Evolutionary conservation across 73 alveolate species (phyloP), one percentile per base, ranked within the genome.

Genomic region (Breviolum minutum): DNA sequence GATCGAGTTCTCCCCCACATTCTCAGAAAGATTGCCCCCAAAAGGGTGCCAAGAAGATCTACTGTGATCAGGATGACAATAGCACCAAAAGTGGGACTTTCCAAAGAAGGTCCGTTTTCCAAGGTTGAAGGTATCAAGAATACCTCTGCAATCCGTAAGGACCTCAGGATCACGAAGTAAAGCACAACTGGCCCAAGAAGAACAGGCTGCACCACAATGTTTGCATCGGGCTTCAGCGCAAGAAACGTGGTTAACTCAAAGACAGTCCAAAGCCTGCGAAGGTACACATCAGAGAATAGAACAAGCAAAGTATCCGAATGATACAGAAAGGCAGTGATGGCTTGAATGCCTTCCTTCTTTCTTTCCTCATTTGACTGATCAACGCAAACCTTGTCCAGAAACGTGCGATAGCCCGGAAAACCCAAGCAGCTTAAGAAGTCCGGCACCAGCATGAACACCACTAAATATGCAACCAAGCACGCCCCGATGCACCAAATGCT

Each of bases 341-440:
- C 92, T 62, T 62, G 64, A n/a, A 83, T 83, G 73, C 92, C 92
- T 61, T 83, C 27, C 61, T 74, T 60, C 26, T 83, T 83, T 26
- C n/a, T 60, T 2, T 4, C 76, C 76, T 83, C 92, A 19, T 83
- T 62, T 0, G 71, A 54, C 26, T 83, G 92, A 22, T 83, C 92
- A 22, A 83, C 92, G 73, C 92, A 83, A n/a, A 83, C 92, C 61
- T 83, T 83, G 74, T 83, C 92, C 92, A 83, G n/a, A 54, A 83
- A 83, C n/a, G 92, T 83, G 54, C 92, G 92, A 20, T 83, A 83
- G 60, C 92, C 92, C 8, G 22, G 73, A n/a, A 83, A 22, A 11
- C 92, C 76, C 22, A 60, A 26, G 61, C 60, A 8, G 60, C 24
- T 24, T 17, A 54, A 20, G 27, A 83, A 71, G n/a, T 83, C 92